Conservation (phyloP, 768 basidiomycete species). For the Rhizopogon rudus region DNA sequence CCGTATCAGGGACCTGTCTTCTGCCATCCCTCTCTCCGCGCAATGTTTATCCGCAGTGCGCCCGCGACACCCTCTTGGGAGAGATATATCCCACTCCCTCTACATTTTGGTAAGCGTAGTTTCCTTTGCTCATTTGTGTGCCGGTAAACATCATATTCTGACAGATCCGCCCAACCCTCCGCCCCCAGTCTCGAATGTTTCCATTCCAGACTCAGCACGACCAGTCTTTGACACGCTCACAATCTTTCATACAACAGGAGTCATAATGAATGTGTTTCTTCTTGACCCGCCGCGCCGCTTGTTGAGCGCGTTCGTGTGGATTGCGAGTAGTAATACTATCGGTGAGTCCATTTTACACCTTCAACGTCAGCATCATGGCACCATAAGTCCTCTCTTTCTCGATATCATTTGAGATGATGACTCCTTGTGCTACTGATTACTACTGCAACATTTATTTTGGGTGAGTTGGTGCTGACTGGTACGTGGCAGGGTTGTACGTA, state of each 20-base stretch:
- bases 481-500: constrained; percentile 54
- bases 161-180: not conserved
- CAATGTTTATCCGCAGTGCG: not conserved
- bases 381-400: not conserved
- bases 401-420: not conserved
- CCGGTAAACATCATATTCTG: not conserved
- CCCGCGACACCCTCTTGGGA: constrained; percentile 2
- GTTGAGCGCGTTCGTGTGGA: constrained; percentile 68
- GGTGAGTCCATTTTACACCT: constrained; percentile 12
- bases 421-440: not conserved
- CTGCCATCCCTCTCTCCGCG: not conserved
- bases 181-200: not conserved
- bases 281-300: constrained; percentile 59
- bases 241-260: constrained; percentile 57
- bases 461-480: not conserved
- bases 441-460: not conserved
- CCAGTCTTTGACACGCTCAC: constrained; percentile 59
- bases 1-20: not conserved
- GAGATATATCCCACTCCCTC: not conserved
- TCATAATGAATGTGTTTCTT: constrained; percentile 76
- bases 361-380: not conserved
- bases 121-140: not conserved
- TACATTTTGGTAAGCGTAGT: not conserved
- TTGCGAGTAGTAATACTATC: constrained; percentile 36
- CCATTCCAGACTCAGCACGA: constrained; percentile 11